These are phyloP conservation scores for Omphalotus guepiniiformis DNA, from an alignment of 768 basidiomycete genomes.

Conservation along the genomic window DNA sequence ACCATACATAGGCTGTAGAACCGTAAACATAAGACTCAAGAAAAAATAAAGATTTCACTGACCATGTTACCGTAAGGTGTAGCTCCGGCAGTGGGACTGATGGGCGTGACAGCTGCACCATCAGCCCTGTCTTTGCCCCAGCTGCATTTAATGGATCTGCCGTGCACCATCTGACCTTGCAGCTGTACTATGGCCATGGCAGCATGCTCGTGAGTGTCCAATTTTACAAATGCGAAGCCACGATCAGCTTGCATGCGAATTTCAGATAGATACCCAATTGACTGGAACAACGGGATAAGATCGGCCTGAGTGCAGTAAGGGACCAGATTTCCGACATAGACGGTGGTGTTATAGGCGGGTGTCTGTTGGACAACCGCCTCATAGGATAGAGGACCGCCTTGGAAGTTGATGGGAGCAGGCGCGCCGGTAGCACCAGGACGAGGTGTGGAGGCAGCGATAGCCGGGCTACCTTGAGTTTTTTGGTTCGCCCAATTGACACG, in stretches of 20 bases:
- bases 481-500: conserved; percentile 99
- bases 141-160: conserved; percentile 94
- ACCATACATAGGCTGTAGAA: conserved; percentile 76
- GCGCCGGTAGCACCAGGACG: conserved; percentile 53
- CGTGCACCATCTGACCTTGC: conserved; percentile 96
- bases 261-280: conserved; percentile 97
- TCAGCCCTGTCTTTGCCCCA: conserved; percentile 97
- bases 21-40: conserved; percentile 4
- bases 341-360: conserved; percentile 89
- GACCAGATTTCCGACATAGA: conserved; percentile 98
- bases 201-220: conserved; percentile 97
- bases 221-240: conserved; percentile 97
- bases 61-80: conserved; percentile 82
- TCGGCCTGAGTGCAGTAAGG: conserved; percentile 97
- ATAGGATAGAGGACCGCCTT: conserved; percentile 84
- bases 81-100: conserved; percentile 60
- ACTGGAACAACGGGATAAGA: conserved; percentile 96
- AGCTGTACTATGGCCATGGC: conserved; percentile 97
- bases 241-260: conserved; percentile 99
- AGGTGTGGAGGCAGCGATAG: conserved; percentile 28
- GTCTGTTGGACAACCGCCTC: conserved; percentile 94
- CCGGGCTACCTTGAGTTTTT: conserved; percentile 80
- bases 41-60: conserved; percentile 21
- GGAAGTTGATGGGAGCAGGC: conserved; percentile 89
- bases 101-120: conserved; percentile 52